phyloP scores from a whole-genome alignment of 2,329 filamentous ascomycete genomes.

The Lachnellula cervina region DNA sequence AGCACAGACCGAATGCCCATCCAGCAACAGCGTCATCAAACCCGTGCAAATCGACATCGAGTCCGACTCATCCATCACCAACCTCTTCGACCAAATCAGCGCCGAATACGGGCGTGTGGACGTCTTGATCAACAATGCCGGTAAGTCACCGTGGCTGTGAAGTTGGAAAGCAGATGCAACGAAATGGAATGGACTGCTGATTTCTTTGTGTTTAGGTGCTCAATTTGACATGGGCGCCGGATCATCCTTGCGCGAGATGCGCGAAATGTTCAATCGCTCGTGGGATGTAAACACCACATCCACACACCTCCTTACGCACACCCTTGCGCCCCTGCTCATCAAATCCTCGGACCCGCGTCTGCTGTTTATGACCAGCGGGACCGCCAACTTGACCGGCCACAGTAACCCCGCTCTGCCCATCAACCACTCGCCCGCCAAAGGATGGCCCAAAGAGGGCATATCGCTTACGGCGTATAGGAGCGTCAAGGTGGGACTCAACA shows the following conservation, averaged over 20 bases:
- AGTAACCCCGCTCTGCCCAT: constrained; percentile 9
- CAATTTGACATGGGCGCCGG: constrained; percentile 31
- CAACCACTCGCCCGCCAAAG: constrained; percentile 25
- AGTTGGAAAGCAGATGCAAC: neutral
- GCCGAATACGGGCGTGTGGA: constrained; percentile 29
- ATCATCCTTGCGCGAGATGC: constrained; percentile 27
- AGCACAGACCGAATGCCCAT: constrained; percentile 33
- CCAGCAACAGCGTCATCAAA: constrained; percentile 23
- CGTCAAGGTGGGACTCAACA: constrained; percentile 43
- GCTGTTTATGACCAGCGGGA: constrained; percentile 44
- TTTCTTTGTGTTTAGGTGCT: constrained; percentile 9
- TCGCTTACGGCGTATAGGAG: constrained; percentile 34
- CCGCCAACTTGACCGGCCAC: constrained; percentile 33
- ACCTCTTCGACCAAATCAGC: constrained; percentile 27
- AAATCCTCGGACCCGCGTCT: constrained; percentile 40
- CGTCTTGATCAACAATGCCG: constrained; percentile 34
- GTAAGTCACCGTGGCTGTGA: constrained; percentile 6
- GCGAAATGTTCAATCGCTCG: constrained; percentile 37
- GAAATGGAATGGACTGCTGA: constrained; percentile 1
- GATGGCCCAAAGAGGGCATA: constrained; percentile 38
- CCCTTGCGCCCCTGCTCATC: constrained; percentile 39
- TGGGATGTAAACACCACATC: constrained; percentile 42
- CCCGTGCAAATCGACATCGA: constrained; percentile 31
- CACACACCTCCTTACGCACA: constrained; percentile 34
- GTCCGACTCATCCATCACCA: constrained; percentile 31